Conservation (phyloP, 306 rosid genomes). For the Datisca glomerata region DNA sequence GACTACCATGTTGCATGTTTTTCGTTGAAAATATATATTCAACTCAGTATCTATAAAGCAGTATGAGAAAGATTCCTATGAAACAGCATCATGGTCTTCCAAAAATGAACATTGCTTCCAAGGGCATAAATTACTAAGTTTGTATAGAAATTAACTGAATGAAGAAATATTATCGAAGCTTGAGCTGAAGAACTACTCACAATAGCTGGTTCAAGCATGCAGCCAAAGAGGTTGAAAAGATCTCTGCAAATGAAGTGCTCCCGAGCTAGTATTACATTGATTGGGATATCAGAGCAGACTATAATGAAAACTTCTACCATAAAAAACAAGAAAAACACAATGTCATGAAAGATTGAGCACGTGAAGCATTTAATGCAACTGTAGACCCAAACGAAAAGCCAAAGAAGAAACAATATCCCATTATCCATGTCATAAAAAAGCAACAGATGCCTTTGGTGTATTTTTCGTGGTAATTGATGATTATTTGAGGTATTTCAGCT, state of each 20-base stretch:
- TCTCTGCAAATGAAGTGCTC: slow-evolving; percentile 38
- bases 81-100: no score
- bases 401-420: slow-evolving; percentile 39
- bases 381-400: not conserved
- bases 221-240: slow-evolving; percentile 61
- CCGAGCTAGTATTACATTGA: not conserved
- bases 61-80: no score
- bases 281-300: no score
- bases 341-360: no score
- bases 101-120: no score
- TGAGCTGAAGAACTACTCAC: slow-evolving; percentile 32
- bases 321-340: no score
- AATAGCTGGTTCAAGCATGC: slow-evolving; percentile 79
- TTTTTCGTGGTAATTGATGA: slow-evolving; percentile 51
- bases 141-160: not conserved
- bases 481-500: slow-evolving; percentile 80
- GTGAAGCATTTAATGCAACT: no score
- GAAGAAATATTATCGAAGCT: not conserved
- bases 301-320: no score
- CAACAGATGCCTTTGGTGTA: slow-evolving; percentile 58
- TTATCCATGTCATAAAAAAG: slow-evolving; percentile 71
- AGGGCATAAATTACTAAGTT: not conserved
- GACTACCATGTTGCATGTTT: no score
- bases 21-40: no score
- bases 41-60: no score